Evolutionary conservation across 148 eudicot species (phyloP), one percentile per base, ranked within the genome.

Genomic region (Chenopodium formosanum): DNA sequence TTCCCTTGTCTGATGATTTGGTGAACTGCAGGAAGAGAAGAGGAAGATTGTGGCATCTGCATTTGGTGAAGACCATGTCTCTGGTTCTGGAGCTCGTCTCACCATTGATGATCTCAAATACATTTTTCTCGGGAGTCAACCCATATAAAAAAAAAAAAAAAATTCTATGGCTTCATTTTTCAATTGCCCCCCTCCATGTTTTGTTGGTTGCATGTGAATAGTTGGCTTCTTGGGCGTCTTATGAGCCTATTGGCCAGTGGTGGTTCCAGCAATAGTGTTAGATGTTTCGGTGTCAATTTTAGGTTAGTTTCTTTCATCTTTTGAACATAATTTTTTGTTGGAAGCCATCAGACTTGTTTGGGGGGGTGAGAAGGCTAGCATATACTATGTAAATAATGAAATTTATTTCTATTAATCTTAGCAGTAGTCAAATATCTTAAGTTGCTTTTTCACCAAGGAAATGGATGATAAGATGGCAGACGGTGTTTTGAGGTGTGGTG

Each of bases 21-120:
- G 10, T 73, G 76, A n/a, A 29, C 10, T 87, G 87, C 92, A 96
- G 99, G 99, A 96, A 65, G 99, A 96, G 70, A 96, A 94, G 88
- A 91, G 99, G 83, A 96, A 96, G 84, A 94, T 96, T 94, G 98
- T 96, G 80, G 97, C 99, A 62, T 90, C 98, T 19, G 99, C 99
- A 79, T 96, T 96, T 81, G 99, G 99, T 48, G 98, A 96, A 86
- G 99, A 94, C 78, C 91, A 79, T 71, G 88, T 90, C 25, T 97
- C 98, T 8, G 90, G 87, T 79, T 82, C 93, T 67, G 90, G 87
- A 52, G 82, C 87, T 83, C 91, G 97, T 46, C 89, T 95, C 56
- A 92, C 97, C 0, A 84, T 86, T 52, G 97, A 93, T 65, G 99
- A 95, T 87, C 91, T 95, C 48, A 87, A 85, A 75, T 92, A 86